Percentiles rank a stretch among this genome's conserved stretches.
Conservation (phyloP, 116 monocot genomes). For the Phalaenopsis hybrid region DNA sequence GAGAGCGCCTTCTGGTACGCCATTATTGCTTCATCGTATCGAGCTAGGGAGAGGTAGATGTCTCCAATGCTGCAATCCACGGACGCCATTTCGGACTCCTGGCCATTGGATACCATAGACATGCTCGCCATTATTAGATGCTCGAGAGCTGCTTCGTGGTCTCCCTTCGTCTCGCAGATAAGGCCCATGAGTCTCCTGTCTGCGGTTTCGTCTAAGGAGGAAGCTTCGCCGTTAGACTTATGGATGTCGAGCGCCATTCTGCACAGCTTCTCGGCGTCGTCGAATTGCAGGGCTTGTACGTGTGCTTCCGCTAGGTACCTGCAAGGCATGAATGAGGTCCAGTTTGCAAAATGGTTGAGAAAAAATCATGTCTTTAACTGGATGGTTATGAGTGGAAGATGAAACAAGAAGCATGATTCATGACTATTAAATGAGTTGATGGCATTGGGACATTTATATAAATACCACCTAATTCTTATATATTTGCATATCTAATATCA, state of each 20-base stretch:
- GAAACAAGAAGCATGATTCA: background rate
- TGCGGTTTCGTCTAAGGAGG: constrained; percentile 53
- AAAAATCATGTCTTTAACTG: background rate
- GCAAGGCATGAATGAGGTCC: constrained; percentile 9
- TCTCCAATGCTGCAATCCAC: constrained; percentile 75
- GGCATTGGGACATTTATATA: background rate
- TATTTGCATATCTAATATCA: no score
- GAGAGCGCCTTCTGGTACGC: constrained; percentile 59
- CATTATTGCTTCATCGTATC: constrained; percentile 66
- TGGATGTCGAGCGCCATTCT: constrained; percentile 61
- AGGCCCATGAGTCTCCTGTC: constrained; percentile 69
- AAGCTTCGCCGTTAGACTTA: constrained; percentile 26
- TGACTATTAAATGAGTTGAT: background rate
- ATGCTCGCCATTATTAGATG: constrained; percentile 59
- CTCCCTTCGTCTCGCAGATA: constrained; percentile 62
- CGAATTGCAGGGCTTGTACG: constrained; percentile 61
- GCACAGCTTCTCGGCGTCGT: constrained; percentile 62
- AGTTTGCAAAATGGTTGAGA: background rate
- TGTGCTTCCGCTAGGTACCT: constrained; percentile 64
- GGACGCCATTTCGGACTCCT: constrained; percentile 53
- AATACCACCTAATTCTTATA: no score
- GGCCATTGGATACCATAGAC: constrained; percentile 65
- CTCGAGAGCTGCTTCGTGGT: constrained; percentile 67
- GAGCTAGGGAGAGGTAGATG: constrained; percentile 48
- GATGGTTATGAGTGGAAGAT: background rate